Percentiles rank a stretch among this genome's conserved stretches.
Evolutionary conservation across 169 alveolate species (phyloP).

Genomic region (Babesia gibsoni): DNA sequence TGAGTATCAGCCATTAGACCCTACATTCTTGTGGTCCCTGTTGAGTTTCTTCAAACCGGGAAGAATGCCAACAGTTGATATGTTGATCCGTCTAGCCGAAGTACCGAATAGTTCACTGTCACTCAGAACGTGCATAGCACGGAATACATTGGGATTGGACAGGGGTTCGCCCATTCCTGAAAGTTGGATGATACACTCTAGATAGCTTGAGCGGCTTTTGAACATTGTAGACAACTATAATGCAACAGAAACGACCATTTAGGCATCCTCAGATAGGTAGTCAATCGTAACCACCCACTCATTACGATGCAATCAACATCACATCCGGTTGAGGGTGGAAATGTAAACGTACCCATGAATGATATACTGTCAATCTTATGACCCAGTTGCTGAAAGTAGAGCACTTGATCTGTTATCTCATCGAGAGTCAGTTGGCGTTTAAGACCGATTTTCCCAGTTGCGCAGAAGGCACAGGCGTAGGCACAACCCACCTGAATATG

Average conservation of each 20-base stretch:
- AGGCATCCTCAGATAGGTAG: too few species aligned
- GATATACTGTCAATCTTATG: slow-evolving; percentile 76
- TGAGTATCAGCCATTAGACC: slow-evolving; percentile 13
- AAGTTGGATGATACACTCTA: too few species aligned
- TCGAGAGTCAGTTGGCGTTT: slow-evolving; percentile 81
- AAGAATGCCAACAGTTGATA: slow-evolving; percentile 82
- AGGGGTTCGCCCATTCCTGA: slow-evolving; percentile 87
- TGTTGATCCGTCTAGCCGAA: slow-evolving; percentile 75
- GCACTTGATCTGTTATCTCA: slow-evolving; percentile 82
- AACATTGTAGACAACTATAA: too few species aligned
- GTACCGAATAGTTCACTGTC: slow-evolving; percentile 66
- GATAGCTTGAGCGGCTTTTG: too few species aligned
- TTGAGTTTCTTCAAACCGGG: slow-evolving; percentile 83
- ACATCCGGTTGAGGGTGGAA: not conserved
- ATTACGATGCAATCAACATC: not conserved
- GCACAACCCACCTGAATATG: slow-evolving; percentile 78
- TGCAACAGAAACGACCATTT: too few species aligned
- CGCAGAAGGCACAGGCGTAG: slow-evolving; percentile 81
- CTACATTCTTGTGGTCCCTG: slow-evolving; percentile 71
- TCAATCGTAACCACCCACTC: too few species aligned
- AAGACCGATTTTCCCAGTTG: slow-evolving; percentile 84
- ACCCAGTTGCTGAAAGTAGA: slow-evolving; percentile 76
- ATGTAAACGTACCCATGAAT: slow-evolving; percentile 75
- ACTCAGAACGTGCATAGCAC: slow-evolving; percentile 73
- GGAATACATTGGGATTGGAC: slow-evolving; percentile 84